Evolutionary conservation across 352 stramenopile species (phyloP), one percentile per base, ranked within the genome.

Genomic region (Globisporangium alternatum): DNA sequence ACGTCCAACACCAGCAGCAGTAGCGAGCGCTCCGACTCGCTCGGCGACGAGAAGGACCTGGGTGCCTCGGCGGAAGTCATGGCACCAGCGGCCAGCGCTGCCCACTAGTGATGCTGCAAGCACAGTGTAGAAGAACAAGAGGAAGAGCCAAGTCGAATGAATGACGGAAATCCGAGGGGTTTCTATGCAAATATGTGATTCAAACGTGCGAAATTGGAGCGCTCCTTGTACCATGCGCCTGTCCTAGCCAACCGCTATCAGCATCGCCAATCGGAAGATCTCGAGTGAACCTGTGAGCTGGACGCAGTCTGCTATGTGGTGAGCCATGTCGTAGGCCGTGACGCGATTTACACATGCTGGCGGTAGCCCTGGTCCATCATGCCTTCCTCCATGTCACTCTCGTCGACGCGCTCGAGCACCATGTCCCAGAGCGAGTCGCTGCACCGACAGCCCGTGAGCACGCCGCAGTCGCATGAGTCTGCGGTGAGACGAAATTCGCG

Each of bases 11-110:
- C 75, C 53, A 73, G 52, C 52, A 31, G 66, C 60, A 66, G 69
- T 31, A 85, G 75, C 70, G 78, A 81, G 45, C 71, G 68, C 47
- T 84, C 75, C 17, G 77, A 81, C 64, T 81, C 77, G 47, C 72
- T 80, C 55, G 80, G 70, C 37, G 69, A 62, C 28, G 68, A 77
- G 10, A 70, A 76, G 41, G 72, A 82, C 8, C 37, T 59, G 4
- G n/a, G 17, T 2, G 17, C 19, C 1, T 35, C 39, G 12, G 35
- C 52, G 33, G 52, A 56, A 28, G 54, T 60, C 12, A 30, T 57
- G 9, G 52, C 52, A 21, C 30, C 52, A n/a, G 52, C 52, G 17
- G 52, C 52, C 9, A 25, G 45, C 45, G 30, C 52, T 12, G 31
- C n/a, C 8, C 52, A 57, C 1, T 57, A 56, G 6, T 1, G 30